Base-by-base conservation (phyloP, 169 alveolate genomes). In the Plasmodium malariae region DNA sequence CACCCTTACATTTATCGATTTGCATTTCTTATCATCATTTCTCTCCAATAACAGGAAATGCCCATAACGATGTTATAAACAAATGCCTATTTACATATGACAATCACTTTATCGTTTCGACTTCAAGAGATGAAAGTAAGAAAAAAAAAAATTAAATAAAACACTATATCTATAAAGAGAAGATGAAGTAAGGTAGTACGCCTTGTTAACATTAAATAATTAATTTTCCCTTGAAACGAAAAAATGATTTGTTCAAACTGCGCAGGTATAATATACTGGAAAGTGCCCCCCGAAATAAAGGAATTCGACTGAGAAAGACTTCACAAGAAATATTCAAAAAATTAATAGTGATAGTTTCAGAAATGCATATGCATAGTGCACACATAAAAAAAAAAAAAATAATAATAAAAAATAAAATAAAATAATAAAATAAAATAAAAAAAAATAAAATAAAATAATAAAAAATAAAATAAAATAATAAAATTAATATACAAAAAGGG, bases 241-340 rank as follows among this genome's bases (percentile, higher is more conserved):
- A 68, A 30, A 30, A 14, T 26, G 17, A 55, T 30, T 72, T 36
- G 26, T 60, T 59, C 40, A n/a, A 51, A 72, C 45, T 72, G 51
- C 51, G 54, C 86, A 74, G 88, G 88, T 51, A 74, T 74, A 59
- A 74, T 74, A 36, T 74, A 74, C 62, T 74, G 88, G 88, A 74
- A 45, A 24, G 69, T 74, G 2, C 88, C 88, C 3, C 49, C 40
- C 30, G 88, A 74, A 43, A 74, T 62, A 65, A 74, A 59, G 72
- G 70, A 60, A 49, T 43, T 36, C 30, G 68, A 45, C 14, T 74
- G 30, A 43, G 9, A 21, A 74, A 43, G 0, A 32, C 0, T 40
- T 17, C n/a, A 63, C 1, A 65, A 9, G 28, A 17, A 32, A n/a
- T n/a, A 19, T 9, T 32, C 32, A 28, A 63, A 19, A 26, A 48